These are phyloP conservation scores for Chaetomiaceae sp. DNA, from an alignment of 2,329 filamentous ascomycete genomes.

Conservation along the genomic window DNA sequence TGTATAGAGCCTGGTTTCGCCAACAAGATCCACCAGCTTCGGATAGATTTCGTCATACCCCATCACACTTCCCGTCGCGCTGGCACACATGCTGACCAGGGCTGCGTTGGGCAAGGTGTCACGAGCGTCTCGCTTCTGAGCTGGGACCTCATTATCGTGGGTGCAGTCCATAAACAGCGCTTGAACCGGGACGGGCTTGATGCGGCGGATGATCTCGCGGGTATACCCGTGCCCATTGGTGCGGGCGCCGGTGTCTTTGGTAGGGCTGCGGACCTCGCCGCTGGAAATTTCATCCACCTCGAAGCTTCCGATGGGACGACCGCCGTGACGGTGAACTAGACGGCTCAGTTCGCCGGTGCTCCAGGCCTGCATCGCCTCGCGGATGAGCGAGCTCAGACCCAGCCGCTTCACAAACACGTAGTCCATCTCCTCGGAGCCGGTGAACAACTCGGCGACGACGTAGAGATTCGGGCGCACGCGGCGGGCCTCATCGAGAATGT, in stretches of 20 bases:
- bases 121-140: slow-evolving; percentile 88
- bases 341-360: slow-evolving; percentile 88
- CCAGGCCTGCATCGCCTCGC: slow-evolving; percentile 98
- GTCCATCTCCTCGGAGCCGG: slow-evolving; percentile 91
- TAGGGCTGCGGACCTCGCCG: slow-evolving; percentile 40
- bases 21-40: slow-evolving; percentile 84
- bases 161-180: slow-evolving; percentile 99
- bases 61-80: slow-evolving; percentile 92
- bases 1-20: slow-evolving; percentile 78
- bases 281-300: slow-evolving; percentile 82
- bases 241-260: slow-evolving; percentile 26
- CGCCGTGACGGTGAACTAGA: slow-evolving; percentile 88
- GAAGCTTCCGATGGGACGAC: slow-evolving; percentile 92
- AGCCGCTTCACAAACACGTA: slow-evolving; percentile 93
- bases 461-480: slow-evolving; percentile 82
- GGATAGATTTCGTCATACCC: slow-evolving; percentile 97
- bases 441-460: slow-evolving; percentile 92
- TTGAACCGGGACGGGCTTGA: slow-evolving; percentile 84
- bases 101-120: slow-evolving; percentile 94
- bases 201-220: slow-evolving; percentile 67
- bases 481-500: slow-evolving; percentile 90
- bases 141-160: slow-evolving; percentile 94
- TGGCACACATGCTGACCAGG: slow-evolving; percentile 92
- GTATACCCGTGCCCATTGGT: slow-evolving; percentile 35
- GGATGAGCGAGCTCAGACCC: slow-evolving; percentile 84